Evolutionary conservation across 306 rosid species (phyloP), one percentile per base, ranked within the genome.

Genomic region (Fragaria ananassa): DNA sequence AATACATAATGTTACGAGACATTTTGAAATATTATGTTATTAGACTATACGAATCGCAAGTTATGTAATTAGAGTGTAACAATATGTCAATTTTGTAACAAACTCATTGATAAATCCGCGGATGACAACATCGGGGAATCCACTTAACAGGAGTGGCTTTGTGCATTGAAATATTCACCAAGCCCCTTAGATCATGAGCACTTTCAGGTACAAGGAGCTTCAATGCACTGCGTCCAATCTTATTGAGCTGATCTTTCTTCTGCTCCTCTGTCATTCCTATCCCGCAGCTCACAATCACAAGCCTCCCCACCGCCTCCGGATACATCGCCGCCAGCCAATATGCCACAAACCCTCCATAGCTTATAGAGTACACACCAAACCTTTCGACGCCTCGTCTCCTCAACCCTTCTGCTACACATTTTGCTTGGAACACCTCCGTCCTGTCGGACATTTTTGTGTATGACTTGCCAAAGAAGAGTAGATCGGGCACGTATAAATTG

Each of bases 201-300:
- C 69, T 84, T 53, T 84, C 74, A 9, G 82, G 85, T 19, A 84
- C 71, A 61, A 87, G 86, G 21, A 81, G 70, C 37, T 84, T 80
- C 75, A 77, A 35, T 29, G 75, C 79, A 77, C 65, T 69, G 63
- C 83, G 79, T 46, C 84, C 88, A 42, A 74, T 41, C 67, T 53
- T 80, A 31, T 37, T 63, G 46, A 87, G 50, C 10, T 81, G 75
- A 53, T 74, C 78, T 5, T 6, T 35, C 71, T 74, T 87, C 70
- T 79, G 79, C 45, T 84, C 86, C 53, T 84, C 86, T 1, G 69
- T 84, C 51, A 63, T 77, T 4, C 82, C 78, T 12, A 86, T 77
- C 39, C 80, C 90, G 68, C 88, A 53, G 57, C 90, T 84, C 71
- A 84, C 81, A 39, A 86, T 77, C 83, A 84, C 87, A 4, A 84